phyloP scores from a whole-genome alignment of 73 alveolate species.

The Paramecium bursaria region DNA sequence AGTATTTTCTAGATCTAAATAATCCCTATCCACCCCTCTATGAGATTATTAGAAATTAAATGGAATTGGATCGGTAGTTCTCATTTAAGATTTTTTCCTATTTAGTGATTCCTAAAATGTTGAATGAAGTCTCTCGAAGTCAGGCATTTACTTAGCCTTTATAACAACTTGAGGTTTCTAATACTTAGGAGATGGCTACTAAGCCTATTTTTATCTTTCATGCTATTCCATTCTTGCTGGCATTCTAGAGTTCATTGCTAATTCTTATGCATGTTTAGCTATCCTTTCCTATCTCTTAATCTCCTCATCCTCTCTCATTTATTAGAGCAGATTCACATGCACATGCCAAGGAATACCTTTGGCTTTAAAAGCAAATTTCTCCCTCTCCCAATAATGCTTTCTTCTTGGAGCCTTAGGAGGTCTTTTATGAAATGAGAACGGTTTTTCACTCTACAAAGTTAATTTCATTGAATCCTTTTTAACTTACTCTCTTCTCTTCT shows the following conservation, averaged over 20 bases:
- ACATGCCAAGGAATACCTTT: constrained; percentile 89
- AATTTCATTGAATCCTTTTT: constrained; percentile 73
- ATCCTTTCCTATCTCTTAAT: constrained; percentile 88
- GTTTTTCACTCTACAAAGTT: constrained; percentile 76
- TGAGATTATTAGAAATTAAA: constrained; percentile 92
- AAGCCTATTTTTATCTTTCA: constrained; percentile 80
- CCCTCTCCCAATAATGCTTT: constrained; percentile 68
- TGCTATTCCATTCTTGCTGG: constrained; percentile 98
- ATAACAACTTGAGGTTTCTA: constrained; percentile 76
- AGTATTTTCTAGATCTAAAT: constrained; percentile 86
- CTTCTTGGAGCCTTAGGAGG: constrained; percentile 65
- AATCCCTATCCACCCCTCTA: constrained; percentile 79
- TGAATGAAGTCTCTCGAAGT: constrained; percentile 88
- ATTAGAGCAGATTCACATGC: constrained; percentile 81
- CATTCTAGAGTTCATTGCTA: constrained; percentile 84
- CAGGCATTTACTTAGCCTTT: constrained; percentile 94
- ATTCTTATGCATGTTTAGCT: constrained; percentile 89
- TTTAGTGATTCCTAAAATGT: constrained; percentile 85
- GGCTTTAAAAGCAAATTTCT: constrained; percentile 85
- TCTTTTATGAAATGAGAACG: constrained; percentile 83
- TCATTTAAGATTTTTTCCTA: constrained; percentile 78
- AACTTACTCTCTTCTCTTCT: constrained; percentile 80
- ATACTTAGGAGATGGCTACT: constrained; percentile 64
- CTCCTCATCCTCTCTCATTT: constrained; percentile 75
- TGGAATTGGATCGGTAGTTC: constrained; percentile 91